A percentile compares a stretch with the other conserved stretches of the same genome.
These are phyloP conservation scores for Hanseniaspora hatyaiensis DNA, from an alignment of 805 yeast genomes.

Conservation along the genomic window DNA sequence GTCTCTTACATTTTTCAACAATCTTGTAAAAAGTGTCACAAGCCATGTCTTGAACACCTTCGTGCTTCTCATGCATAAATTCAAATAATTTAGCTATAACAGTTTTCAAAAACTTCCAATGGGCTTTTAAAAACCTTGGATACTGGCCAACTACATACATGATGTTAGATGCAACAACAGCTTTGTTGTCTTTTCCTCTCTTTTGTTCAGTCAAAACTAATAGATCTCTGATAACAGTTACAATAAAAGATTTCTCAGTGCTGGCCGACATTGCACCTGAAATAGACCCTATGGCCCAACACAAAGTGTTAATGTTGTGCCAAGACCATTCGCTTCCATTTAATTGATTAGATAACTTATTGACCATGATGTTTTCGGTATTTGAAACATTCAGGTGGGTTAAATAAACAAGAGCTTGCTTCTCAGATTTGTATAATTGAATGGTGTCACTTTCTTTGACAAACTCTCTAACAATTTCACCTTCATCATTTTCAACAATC, in stretches of 20 bases:
- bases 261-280: conserved; percentile 98
- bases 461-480: conserved; percentile 95
- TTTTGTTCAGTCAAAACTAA: conserved; percentile 88
- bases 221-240: conserved; percentile 83
- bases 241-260: conserved; percentile 88
- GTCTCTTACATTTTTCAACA: conserved; percentile 87
- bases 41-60: conserved; percentile 99
- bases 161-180: conserved; percentile 97
- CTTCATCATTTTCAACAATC: conserved; percentile 95
- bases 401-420: conserved; percentile 87
- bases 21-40: conserved; percentile 97
- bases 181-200: conserved; percentile 95
- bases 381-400: conserved; percentile 92
- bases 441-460: conserved; percentile 96
- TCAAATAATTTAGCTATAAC: conserved; percentile 92
- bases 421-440: conserved; percentile 85
- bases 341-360: conserved; percentile 79
- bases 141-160: conserved; percentile 99
- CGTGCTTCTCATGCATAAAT: conserved; percentile 99
- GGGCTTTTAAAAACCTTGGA: conserved; percentile 93
- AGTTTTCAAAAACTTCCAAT: conserved; percentile 93
- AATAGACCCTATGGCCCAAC: conserved; percentile 99
- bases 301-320: conserved; percentile 91
- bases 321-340: conserved; percentile 99
- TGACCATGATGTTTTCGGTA: conserved; percentile 87